These are phyloP conservation scores for Yamadazyma philogaea DNA, from an alignment of 805 yeast genomes.

Conservation along the genomic window DNA sequence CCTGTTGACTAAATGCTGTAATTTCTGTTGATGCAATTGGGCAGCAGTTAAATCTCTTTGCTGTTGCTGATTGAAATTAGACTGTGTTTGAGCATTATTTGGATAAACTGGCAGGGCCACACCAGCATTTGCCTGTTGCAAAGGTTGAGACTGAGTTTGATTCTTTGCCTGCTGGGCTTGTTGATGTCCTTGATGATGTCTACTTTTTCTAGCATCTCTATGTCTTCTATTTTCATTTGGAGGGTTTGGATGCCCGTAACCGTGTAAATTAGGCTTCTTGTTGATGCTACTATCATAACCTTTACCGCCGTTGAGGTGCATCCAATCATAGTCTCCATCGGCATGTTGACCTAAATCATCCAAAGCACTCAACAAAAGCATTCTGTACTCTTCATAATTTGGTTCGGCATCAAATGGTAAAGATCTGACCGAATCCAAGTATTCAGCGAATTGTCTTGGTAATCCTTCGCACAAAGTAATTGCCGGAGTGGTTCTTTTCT, in stretches of 20 bases:
- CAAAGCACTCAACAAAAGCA: constrained; percentile 58
- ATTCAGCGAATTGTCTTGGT: constrained; percentile 91
- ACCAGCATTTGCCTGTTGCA: constrained; percentile 3
- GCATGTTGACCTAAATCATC: constrained; percentile 55
- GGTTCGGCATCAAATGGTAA: constrained; percentile 92
- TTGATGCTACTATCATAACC: constrained; percentile 93
- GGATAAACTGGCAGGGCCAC: constrained; percentile 3
- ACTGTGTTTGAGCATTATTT: constrained; percentile 13
- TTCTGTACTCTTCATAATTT: constrained; percentile 75
- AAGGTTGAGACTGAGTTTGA: constrained; percentile 12
- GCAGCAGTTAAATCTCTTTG: constrained; percentile 43
- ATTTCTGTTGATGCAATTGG: constrained; percentile 47
- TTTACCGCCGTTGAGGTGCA: constrained; percentile 89
- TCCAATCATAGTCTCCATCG: constrained; percentile 97
- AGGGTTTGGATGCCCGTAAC: constrained; percentile 94
- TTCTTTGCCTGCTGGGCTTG: not conserved
- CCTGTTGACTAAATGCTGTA: constrained; percentile 46
- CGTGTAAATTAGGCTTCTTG: constrained; percentile 91
- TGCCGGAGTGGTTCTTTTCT: constrained; percentile 85
- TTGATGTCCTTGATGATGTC: constrained; percentile 27
- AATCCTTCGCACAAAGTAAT: constrained; percentile 82
- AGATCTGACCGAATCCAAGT: constrained; percentile 82
- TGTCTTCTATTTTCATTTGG: constrained; percentile 47
- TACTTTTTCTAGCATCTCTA: constrained; percentile 44
- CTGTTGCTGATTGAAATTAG: constrained; percentile 18